Base-by-base conservation (phyloP, 306 rosid genomes). In the Mimosa pudica region DNA sequence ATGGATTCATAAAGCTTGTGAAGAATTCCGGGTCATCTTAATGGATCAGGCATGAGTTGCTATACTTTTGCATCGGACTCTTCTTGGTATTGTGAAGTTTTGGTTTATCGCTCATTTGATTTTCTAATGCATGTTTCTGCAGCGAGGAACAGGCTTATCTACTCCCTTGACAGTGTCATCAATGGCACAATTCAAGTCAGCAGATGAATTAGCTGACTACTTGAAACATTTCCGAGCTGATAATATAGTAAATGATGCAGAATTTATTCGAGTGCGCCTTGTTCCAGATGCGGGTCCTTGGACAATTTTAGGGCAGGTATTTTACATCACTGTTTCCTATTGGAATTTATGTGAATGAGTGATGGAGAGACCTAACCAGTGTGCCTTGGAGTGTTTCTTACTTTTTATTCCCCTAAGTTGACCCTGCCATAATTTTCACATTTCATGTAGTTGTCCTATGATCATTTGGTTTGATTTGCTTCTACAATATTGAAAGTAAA, bases 81-180 rank as follows among this genome's bases (percentile, higher is more conserved):
- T 57, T 71, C 73, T 60, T 74, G 46, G 58, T 80, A 20, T 24
- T 71, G 0, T 32, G 61, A 42, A 36, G 46, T 57, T 38, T 18
- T 49, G 48, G 10, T 74, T 45, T 60, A 44, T 83, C 16, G 70
- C 81, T 55, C 80, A 60, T 77, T 84, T 46, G 55, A 73, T 78
- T 74, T 16, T 79, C 68, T 62, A 46, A 46, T 76, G 32, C 33
- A 66, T 47, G 79, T 80, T 60, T 78, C 82, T 90, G 85, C 92
- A 95, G 98, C 92, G 98, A 64, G 98, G 98, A 85, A 91, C 98
- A 74, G 98, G 98, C 77, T 91, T 92, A 86, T 95, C 98, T 8
- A 95, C 96, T 85, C 88, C 98, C 82, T 83, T 92, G 92, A 85
- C 92, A 6, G 84, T 87, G 82, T 95, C 98, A 41, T 92, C 98